Evolutionary conservation across 371 early-diverging fungal species (phyloP).

Genomic region (Mucor mucedo): DNA sequence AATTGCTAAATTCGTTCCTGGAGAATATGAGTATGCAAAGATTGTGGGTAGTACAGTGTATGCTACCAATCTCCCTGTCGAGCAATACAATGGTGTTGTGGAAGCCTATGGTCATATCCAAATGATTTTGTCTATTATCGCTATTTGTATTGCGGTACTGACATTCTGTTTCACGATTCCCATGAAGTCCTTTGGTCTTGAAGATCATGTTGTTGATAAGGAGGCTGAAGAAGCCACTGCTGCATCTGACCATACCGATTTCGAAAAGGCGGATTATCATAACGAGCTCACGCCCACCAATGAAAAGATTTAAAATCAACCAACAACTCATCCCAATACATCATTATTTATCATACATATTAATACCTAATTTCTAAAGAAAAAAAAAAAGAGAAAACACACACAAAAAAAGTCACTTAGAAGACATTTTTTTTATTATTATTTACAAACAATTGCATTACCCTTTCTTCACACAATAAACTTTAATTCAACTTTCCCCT

Average conservation of each 20-base stretch:
- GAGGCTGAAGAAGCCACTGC: neutral
- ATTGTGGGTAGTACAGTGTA: slow-evolving; percentile 36
- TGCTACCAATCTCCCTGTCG: slow-evolving; percentile 31
- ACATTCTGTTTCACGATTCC: slow-evolving; percentile 40
- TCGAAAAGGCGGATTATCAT: neutral
- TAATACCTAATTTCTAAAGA: neutral
- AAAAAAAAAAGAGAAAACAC: no score
- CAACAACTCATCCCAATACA: no score
- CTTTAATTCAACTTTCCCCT: no score
- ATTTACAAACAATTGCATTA: no score
- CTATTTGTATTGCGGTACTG: slow-evolving; percentile 34
- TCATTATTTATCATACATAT: neutral
- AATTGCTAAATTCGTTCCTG: slow-evolving; percentile 43
- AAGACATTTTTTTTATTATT: no score
- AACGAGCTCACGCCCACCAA: neutral
- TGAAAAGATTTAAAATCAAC: no score
- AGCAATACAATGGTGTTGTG: slow-evolving; percentile 39
- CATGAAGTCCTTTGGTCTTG: slow-evolving; percentile 49
- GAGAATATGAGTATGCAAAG: slow-evolving; percentile 35
- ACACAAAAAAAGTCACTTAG: no score
- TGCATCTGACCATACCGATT: neutral
- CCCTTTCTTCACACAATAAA: no score
- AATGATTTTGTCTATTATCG: slow-evolving; percentile 36
- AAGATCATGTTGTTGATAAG: slow-evolving; percentile 10
- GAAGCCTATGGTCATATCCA: slow-evolving; percentile 40